Conservation (phyloP, 768 basidiomycete genomes). For the Phlebiopsis flavidoalba region DNA sequence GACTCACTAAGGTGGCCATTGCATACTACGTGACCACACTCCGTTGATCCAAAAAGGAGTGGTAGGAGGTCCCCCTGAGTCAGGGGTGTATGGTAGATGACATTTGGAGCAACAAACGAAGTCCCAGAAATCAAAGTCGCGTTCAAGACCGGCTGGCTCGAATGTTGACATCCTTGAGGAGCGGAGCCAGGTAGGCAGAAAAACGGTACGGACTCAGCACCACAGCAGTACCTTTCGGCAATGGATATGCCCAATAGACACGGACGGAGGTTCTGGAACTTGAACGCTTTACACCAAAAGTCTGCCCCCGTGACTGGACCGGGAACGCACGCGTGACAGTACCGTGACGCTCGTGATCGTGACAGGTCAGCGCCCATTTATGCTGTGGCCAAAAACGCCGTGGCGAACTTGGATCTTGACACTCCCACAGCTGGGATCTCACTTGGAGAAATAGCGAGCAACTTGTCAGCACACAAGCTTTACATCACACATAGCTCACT, state of each 20-base stretch:
- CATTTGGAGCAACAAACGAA: slow-evolving; percentile 71
- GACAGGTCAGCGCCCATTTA: background rate
- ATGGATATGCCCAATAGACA: no score
- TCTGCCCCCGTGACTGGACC: no score
- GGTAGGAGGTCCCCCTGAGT: slow-evolving; percentile 43
- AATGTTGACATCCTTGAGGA: background rate
- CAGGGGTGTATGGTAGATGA: slow-evolving; percentile 55
- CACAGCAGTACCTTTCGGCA: no score
- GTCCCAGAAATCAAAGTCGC: slow-evolving; percentile 69
- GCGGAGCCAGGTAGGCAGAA: background rate
- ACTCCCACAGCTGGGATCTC: no score
- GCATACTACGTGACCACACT: slow-evolving; percentile 84
- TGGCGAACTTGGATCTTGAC: no score
- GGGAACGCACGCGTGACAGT: background rate
- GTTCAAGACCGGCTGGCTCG: background rate
- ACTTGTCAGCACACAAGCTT: no score
- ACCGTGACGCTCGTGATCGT: background rate
- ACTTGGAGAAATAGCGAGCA: no score
- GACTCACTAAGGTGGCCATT: slow-evolving; percentile 76
- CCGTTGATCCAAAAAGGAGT: slow-evolving; percentile 86
- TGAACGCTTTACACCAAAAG: no score
- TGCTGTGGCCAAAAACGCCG: no score
- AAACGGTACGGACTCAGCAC: no score
- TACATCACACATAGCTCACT: no score
- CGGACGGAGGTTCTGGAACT: no score